These are phyloP conservation scores for Colletotrichum sp. DNA, from an alignment of 2,329 filamentous ascomycete species.

Conservation along the genomic window DNA sequence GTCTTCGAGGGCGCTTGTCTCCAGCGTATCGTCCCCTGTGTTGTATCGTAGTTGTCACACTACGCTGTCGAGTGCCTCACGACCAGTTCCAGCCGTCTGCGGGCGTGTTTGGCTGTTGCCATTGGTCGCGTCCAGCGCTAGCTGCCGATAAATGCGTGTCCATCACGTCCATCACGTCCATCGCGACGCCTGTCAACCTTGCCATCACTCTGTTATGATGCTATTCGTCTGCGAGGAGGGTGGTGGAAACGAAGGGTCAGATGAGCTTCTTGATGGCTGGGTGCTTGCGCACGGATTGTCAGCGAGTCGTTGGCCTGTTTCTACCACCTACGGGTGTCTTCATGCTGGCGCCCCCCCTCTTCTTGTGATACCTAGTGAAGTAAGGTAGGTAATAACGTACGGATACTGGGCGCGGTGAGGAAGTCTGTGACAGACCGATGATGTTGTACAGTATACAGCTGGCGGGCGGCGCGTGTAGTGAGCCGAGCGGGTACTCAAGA, in stretches of 20 bases:
- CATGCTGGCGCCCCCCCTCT: not conserved
- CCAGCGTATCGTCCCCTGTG: not conserved
- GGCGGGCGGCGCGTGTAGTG: not conserved
- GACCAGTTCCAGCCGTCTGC: not conserved
- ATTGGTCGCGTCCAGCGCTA: not conserved
- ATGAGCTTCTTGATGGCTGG: not conserved
- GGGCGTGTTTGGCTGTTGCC: not conserved
- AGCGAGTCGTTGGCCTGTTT: not conserved
- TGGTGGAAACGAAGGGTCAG: not conserved
- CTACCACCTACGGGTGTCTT: not conserved
- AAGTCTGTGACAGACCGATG: not conserved
- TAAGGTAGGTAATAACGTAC: not conserved
- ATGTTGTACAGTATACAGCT: not conserved
- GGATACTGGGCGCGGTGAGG: not conserved
- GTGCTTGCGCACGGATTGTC: not conserved
- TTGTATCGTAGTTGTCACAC: not conserved
- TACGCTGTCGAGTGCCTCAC: not conserved
- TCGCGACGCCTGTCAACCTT: not conserved
- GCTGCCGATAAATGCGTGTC: not conserved
- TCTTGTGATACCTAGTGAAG: not conserved
- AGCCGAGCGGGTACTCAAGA: conserved; percentile 1
- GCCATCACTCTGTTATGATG: not conserved
- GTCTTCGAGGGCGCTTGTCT: not conserved
- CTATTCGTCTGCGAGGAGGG: no score
- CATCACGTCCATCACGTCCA: not conserved